Conservation (phyloP, 1,284 basidiomycete genomes). For the Trichosporon inkin region DNA sequence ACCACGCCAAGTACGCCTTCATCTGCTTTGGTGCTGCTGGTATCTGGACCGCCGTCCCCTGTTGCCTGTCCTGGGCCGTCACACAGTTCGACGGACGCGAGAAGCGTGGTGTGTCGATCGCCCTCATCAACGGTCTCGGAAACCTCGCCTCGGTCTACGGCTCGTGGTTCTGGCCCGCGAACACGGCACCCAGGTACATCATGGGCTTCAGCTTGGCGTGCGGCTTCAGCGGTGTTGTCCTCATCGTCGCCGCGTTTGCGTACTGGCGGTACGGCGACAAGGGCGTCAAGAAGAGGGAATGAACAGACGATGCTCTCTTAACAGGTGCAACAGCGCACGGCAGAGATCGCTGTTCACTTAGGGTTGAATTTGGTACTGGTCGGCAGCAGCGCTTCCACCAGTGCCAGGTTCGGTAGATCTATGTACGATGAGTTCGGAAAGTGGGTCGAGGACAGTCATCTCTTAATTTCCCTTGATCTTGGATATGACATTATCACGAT, state of each 20-base stretch:
- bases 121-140: slow-evolving; percentile 46
- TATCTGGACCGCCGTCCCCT: slow-evolving; percentile 45
- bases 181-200: slow-evolving; percentile 38
- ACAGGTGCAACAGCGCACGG: not conserved
- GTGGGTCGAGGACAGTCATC: no score
- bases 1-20: slow-evolving; percentile 44
- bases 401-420: no score
- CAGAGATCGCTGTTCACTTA: no score
- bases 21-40: slow-evolving; percentile 49
- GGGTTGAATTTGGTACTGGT: no score
- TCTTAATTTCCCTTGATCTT: no score
- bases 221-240: slow-evolving; percentile 35
- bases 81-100: slow-evolving; percentile 47
- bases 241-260: slow-evolving; percentile 23
- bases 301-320: not conserved
- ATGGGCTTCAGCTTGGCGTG: slow-evolving; percentile 45
- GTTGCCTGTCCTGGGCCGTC: slow-evolving; percentile 47
- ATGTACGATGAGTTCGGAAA: no score
- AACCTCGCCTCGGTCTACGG: slow-evolving; percentile 47
- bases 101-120: slow-evolving; percentile 47
- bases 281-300: slow-evolving; percentile 26
- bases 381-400: no score
- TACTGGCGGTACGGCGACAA: slow-evolving; percentile 41
- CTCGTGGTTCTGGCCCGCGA: slow-evolving; percentile 47
- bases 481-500: no score